Evolutionary conservation across 2,329 filamentous ascomycete species (phyloP).

Genomic region (Penicillium sp.): DNA sequence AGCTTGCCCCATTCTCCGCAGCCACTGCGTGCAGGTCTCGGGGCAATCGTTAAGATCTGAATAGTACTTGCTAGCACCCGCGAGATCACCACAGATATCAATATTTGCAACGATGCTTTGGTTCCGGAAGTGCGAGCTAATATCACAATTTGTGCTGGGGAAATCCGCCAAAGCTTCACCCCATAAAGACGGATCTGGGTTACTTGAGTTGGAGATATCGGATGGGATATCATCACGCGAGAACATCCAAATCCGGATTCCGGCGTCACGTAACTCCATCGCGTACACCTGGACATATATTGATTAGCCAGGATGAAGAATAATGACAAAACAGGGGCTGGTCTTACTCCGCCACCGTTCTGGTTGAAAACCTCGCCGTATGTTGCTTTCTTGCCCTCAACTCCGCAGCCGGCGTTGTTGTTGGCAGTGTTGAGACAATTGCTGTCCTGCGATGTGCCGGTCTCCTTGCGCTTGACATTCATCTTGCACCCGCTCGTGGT

Average conservation of each 20-base stretch:
- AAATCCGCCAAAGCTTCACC: constrained; percentile 65
- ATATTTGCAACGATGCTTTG: constrained; percentile 66
- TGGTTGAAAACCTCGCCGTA: constrained; percentile 57
- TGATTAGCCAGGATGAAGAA: neutral
- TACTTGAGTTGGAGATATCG: constrained; percentile 50
- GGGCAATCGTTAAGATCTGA: constrained; percentile 41
- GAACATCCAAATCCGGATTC: constrained; percentile 65
- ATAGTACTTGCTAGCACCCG: constrained; percentile 38
- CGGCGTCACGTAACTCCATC: constrained; percentile 61
- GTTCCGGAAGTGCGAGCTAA: constrained; percentile 60
- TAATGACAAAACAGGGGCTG: neutral
- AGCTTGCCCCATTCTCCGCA: constrained; percentile 56
- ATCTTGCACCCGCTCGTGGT: constrained; percentile 55
- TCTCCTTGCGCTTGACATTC: constrained; percentile 55
- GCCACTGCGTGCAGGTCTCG: constrained; percentile 58
- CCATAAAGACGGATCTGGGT: constrained; percentile 62
- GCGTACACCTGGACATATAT: constrained; percentile 49
- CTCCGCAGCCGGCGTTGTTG: constrained; percentile 59
- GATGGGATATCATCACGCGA: constrained; percentile 48
- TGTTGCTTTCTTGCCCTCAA: constrained; percentile 43
- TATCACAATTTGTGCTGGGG: constrained; percentile 61
- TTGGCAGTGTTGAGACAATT: constrained; percentile 56
- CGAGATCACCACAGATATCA: constrained; percentile 60
- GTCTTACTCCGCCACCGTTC: constrained; percentile 52
- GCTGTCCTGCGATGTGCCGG: constrained; percentile 43